Percentiles rank a stretch among this genome's conserved stretches.
These are phyloP conservation scores for Cladophialophora exuberans DNA, from an alignment of 2,329 filamentous ascomycete species.

Conservation along the genomic window DNA sequence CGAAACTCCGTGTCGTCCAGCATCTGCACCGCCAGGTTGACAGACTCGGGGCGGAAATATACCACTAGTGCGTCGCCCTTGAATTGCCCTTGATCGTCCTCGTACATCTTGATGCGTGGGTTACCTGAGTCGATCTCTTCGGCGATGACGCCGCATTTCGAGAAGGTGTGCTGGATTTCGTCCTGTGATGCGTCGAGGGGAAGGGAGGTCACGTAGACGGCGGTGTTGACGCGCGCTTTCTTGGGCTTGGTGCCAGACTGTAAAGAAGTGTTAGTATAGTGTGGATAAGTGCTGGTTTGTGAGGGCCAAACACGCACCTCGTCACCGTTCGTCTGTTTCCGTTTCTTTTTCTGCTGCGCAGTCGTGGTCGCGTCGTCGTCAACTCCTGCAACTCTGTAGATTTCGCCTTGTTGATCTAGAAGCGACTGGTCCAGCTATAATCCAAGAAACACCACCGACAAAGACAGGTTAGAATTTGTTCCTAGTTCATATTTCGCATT, in stretches of 20 bases:
- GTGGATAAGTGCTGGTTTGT: no score
- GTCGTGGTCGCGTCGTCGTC: slow-evolving; percentile 57
- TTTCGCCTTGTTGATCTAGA: slow-evolving; percentile 63
- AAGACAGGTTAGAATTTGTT: slow-evolving; percentile 32
- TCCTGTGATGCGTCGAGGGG: slow-evolving; percentile 76
- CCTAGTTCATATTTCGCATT: no score
- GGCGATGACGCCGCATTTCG: slow-evolving; percentile 86
- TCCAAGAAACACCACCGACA: slow-evolving; percentile 23
- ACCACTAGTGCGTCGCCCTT: slow-evolving; percentile 93
- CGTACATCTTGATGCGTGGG: slow-evolving; percentile 92
- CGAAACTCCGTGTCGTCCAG: slow-evolving; percentile 70
- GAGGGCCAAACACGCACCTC: slow-evolving; percentile 56
- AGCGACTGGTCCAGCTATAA: slow-evolving; percentile 62
- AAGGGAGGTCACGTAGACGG: slow-evolving; percentile 87
- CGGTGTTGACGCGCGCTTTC: slow-evolving; percentile 71
- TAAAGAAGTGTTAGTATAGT: slow-evolving; percentile 39
- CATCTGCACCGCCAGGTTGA: slow-evolving; percentile 64
- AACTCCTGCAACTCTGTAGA: slow-evolving; percentile 63
- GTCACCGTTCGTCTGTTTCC: slow-evolving; percentile 55
- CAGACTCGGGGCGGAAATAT: slow-evolving; percentile 94
- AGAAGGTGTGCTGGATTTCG: slow-evolving; percentile 84
- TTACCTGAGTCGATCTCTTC: slow-evolving; percentile 89
- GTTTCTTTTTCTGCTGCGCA: slow-evolving; percentile 53
- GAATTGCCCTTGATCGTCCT: slow-evolving; percentile 77
- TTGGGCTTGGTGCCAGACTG: slow-evolving; percentile 37